A percentile compares a stretch with the other conserved stretches of the same genome.
Conservation (phyloP, 1,284 basidiomycete species). For the Pisolithus thermaeus region DNA sequence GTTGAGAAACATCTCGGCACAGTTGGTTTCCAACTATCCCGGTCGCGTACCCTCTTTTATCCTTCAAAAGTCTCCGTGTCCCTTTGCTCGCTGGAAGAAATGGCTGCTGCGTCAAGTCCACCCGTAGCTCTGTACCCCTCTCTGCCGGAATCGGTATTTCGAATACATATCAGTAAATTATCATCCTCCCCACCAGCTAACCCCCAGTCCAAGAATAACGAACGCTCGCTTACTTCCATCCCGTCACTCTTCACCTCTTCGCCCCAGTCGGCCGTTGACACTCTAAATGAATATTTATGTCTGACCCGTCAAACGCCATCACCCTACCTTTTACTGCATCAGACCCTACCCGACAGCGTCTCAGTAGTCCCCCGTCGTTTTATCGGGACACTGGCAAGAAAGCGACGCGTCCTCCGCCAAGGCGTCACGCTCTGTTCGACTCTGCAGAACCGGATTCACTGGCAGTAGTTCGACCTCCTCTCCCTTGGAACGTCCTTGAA, state of each 20-base stretch:
- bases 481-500: constrained; percentile 19
- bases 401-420: constrained; percentile 14
- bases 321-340: too few relatives aligned
- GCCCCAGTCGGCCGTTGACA: too few relatives aligned
- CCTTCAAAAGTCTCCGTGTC: constrained; percentile 21
- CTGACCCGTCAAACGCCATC: too few relatives aligned
- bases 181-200: background rate
- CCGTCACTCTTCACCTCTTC: background rate
- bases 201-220: too few relatives aligned
- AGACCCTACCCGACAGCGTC: background rate
- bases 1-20: constrained; percentile 12
- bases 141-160: constrained; percentile 21
- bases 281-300: too few relatives aligned
- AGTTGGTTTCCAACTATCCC: constrained; percentile 21
- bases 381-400: background rate
- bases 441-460: constrained; percentile 15
- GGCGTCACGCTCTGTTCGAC: constrained; percentile 14
- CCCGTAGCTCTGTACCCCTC: constrained; percentile 26
- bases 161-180: constrained; percentile 20
- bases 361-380: background rate
- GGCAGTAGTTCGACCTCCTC: constrained; percentile 25
- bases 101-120: constrained; percentile 9
- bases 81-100: constrained; percentile 23
- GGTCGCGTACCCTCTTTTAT: constrained; percentile 20
- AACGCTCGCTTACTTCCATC: background rate